A percentile compares a stretch with the other conserved stretches of the same genome.
phyloP scores from a whole-genome alignment of 2,329 filamentous ascomycete genomes.

The Metarhizium brunneum region DNA sequence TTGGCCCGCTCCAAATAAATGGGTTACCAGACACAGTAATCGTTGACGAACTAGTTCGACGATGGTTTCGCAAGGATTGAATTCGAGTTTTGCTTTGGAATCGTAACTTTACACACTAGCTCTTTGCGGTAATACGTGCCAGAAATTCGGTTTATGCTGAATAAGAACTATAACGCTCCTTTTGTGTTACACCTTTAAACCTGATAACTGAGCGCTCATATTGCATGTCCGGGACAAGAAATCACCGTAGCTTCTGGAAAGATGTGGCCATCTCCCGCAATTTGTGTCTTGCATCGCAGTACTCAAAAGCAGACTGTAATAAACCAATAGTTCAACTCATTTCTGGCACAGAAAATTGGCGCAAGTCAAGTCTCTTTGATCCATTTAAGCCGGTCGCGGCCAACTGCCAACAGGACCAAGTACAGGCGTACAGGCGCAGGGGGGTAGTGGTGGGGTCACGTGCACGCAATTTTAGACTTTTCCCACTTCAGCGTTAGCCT shows the following conservation, averaged over 20 bases:
- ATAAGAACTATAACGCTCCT: not conserved
- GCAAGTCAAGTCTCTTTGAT: too few relatives aligned
- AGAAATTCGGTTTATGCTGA: not conserved
- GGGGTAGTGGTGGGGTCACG: slow-evolving; percentile 10
- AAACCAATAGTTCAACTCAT: too few relatives aligned
- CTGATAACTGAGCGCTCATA: not conserved
- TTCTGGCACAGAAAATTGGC: too few relatives aligned
- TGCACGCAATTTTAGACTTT: slow-evolving; percentile 20
- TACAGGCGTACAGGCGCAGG: too few relatives aligned
- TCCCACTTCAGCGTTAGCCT: slow-evolving; percentile 19
- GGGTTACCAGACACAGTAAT: not conserved
- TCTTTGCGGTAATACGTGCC: not conserved
- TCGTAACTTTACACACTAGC: not conserved
- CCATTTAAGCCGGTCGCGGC: too few relatives aligned
- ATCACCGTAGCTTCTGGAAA: not conserved
- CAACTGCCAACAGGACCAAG: too few relatives aligned
- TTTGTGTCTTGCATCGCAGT: too few relatives aligned
- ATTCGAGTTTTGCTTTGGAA: not conserved
- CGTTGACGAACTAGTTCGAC: not conserved
- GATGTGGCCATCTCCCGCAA: not conserved
- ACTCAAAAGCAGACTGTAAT: too few relatives aligned
- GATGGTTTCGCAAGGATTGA: not conserved
- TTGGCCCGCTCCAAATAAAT: slow-evolving; percentile 70
- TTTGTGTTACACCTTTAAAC: not conserved
- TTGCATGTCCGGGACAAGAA: not conserved